Evolutionary conservation across 2,329 filamentous ascomycete species (phyloP).

Genomic region (Alternaria hordeiaustralica): DNA sequence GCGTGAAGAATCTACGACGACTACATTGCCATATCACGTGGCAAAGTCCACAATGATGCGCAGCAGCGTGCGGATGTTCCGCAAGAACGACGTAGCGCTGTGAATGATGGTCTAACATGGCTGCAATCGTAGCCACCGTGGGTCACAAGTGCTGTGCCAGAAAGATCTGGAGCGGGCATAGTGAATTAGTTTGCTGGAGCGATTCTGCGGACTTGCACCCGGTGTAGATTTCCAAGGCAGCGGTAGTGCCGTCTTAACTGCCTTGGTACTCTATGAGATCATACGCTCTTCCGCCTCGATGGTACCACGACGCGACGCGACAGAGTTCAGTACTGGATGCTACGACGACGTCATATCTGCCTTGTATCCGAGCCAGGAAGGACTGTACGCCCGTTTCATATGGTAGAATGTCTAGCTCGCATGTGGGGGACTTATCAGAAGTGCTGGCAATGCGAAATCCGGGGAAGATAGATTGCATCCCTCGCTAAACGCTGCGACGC

Average conservation of each 20-base stretch:
- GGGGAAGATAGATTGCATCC: conserved; percentile 17
- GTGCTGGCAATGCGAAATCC: conserved; percentile 10
- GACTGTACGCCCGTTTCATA: conserved; percentile 17
- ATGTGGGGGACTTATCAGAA: conserved; percentile 1
- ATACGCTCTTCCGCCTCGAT: background rate
- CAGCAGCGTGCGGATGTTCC: background rate
- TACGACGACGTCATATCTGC: background rate
- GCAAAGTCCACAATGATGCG: background rate
- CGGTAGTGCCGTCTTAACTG: background rate
- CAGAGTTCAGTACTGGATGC: background rate
- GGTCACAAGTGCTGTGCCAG: background rate
- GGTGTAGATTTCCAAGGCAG: background rate
- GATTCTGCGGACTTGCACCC: background rate
- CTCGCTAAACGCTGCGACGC: conserved; percentile 16
- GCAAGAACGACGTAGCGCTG: background rate
- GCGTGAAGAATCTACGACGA: background rate
- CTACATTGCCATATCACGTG: background rate
- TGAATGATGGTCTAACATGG: background rate
- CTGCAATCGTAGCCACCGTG: background rate
- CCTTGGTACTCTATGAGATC: background rate
- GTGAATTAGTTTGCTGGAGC: background rate
- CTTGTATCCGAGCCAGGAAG: background rate
- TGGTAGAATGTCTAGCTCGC: conserved; percentile 17
- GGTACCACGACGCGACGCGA: background rate
- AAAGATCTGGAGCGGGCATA: background rate